phyloP scores from a whole-genome alignment of 1,139 yeast species.

The Suhomyces kunorum region DNA sequence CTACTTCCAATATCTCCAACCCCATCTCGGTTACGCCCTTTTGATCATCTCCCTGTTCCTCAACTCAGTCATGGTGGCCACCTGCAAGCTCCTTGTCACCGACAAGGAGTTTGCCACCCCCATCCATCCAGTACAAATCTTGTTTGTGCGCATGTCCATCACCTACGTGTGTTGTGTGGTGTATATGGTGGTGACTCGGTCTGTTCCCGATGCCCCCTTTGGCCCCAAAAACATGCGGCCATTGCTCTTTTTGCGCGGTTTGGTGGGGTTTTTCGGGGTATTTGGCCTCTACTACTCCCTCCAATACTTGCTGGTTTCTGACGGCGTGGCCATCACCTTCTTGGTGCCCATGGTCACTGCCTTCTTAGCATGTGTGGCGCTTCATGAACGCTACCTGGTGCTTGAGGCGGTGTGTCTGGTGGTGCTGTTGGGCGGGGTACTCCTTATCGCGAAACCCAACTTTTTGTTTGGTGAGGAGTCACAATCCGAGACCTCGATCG shows the following conservation, averaged over 20 bases:
- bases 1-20: conserved; percentile 17
- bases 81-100: conserved; percentile 70
- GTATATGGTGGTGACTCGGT: conserved; percentile 52
- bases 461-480: conserved; percentile 58
- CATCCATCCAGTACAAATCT: conserved; percentile 74
- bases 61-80: conserved; percentile 73
- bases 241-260: conserved; percentile 63
- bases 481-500: conserved; percentile 30
- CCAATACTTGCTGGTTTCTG: conserved; percentile 70
- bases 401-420: conserved; percentile 71
- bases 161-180: conserved; percentile 60
- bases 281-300: conserved; percentile 75
- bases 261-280: conserved; percentile 77
- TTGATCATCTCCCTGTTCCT: conserved; percentile 63
- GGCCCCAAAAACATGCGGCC: conserved; percentile 66
- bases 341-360: conserved; percentile 78
- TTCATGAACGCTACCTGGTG: conserved; percentile 67
- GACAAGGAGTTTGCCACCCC: conserved; percentile 57
- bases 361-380: conserved; percentile 64
- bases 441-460: conserved; percentile 80
- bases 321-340: conserved; percentile 77
- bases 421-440: conserved; percentile 71
- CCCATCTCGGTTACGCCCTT: conserved; percentile 43
- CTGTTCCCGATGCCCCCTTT: conserved; percentile 63
- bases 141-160: conserved; percentile 73